Conservation (phyloP, 192 early-diverging fungal genomes). For the Coemansia brasiliensis region DNA sequence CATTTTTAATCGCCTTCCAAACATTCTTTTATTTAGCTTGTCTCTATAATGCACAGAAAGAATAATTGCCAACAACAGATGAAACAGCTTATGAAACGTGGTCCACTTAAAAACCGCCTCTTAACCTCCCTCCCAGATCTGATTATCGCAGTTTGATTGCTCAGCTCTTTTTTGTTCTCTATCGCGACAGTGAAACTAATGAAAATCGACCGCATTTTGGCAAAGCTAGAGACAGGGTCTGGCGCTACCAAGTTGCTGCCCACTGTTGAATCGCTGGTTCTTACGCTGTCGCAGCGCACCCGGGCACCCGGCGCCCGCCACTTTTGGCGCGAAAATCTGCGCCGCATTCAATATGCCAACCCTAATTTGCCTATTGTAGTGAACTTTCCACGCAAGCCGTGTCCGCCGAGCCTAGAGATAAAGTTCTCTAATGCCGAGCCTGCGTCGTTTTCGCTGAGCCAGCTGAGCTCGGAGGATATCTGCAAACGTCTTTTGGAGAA, state of each 20-base stretch:
- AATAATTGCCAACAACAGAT: neutral
- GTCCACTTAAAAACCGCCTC: neutral
- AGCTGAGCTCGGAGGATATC: slow-evolving; percentile 47
- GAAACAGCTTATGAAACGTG: neutral
- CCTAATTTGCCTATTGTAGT: slow-evolving; percentile 42
- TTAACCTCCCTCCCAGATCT: neutral
- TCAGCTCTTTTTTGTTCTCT: neutral
- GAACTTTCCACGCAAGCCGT: slow-evolving; percentile 47
- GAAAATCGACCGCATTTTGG: slow-evolving; percentile 47
- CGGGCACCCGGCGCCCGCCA: slow-evolving; percentile 47
- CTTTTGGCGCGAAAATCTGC: slow-evolving; percentile 54
- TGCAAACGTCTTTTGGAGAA: slow-evolving; percentile 34
- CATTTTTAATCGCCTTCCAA: slow-evolving; percentile 6
- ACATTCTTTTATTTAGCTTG: neutral
- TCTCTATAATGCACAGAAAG: neutral
- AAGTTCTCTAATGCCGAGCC: slow-evolving; percentile 23
- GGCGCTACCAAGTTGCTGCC: slow-evolving; percentile 43
- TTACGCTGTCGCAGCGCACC: slow-evolving; percentile 55
- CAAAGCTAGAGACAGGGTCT: slow-evolving; percentile 35
- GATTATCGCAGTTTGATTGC: slow-evolving; percentile 3
- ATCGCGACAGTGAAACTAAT: slow-evolving; percentile 13
- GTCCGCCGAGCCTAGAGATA: slow-evolving; percentile 48
- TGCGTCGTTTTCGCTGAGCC: slow-evolving; percentile 27
- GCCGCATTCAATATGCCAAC: slow-evolving; percentile 53
- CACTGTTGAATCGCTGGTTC: slow-evolving; percentile 33